These are phyloP conservation scores for Cladosporium sp. DNA, from an alignment of 2,329 filamentous ascomycete genomes.

Conservation along the genomic window DNA sequence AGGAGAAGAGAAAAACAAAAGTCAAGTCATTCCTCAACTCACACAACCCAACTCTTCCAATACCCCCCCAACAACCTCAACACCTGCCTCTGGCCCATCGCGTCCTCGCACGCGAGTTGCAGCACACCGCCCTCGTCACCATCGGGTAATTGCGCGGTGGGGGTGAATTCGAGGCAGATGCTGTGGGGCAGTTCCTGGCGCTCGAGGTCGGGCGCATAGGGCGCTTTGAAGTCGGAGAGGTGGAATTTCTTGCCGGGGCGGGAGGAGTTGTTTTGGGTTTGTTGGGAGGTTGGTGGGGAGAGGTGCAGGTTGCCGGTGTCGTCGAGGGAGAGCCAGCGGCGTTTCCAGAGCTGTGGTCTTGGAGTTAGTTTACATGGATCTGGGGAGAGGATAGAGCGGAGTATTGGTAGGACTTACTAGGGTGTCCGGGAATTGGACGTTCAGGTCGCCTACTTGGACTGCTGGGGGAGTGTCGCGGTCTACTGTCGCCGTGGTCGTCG, in stretches of 20 bases:
- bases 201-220: constrained; percentile 85
- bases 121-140: constrained; percentile 54
- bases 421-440: constrained; percentile 95
- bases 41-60: constrained; percentile 32
- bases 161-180: constrained; percentile 62
- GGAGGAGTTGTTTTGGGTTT: constrained; percentile 30
- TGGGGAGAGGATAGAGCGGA: background rate
- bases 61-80: constrained; percentile 42
- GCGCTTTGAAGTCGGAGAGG: constrained; percentile 77
- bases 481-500: background rate
- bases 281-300: constrained; percentile 64
- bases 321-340: constrained; percentile 84
- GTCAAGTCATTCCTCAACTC: background rate
- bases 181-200: constrained; percentile 91
- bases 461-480: constrained; percentile 53
- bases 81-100: constrained; percentile 54
- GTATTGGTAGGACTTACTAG: constrained; percentile 52
- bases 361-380: background rate
- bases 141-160: background rate
- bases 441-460: constrained; percentile 82
- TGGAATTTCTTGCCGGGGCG: constrained; percentile 67
- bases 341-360: constrained; percentile 74
- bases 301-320: constrained; percentile 80
- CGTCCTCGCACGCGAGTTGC: constrained; percentile 64
- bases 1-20: background rate